Evolutionary conservation across 73 alveolate species (phyloP).

Genomic region (Tetrahymena malaccensis): DNA sequence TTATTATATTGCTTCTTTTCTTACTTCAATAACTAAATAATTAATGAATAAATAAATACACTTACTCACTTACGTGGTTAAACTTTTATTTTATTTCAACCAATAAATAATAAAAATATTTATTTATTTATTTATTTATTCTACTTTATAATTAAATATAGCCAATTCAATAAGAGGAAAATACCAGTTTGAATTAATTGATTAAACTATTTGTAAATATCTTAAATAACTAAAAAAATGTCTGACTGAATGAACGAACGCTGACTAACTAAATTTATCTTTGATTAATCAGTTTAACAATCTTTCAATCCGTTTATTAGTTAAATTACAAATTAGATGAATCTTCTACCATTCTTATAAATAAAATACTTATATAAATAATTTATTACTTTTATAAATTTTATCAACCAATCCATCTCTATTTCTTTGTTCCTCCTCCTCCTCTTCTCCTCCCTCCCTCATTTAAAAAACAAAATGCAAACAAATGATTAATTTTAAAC

Average conservation of each 20-base stretch:
- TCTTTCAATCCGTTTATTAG: neutral
- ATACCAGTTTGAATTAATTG: neutral
- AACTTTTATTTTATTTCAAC: too few species aligned
- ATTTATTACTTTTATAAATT: neutral
- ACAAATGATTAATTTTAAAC: neutral
- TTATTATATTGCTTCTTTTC: too few species aligned
- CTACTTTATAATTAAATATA: neutral
- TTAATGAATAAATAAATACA: too few species aligned
- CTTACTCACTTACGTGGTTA: neutral
- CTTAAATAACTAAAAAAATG: neutral
- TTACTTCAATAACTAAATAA: neutral
- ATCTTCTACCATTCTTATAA: neutral
- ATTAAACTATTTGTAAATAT: neutral
- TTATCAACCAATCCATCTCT: neutral
- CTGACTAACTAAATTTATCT: neutral
- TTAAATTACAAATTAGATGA: neutral
- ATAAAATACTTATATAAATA: neutral
- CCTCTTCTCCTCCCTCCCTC: neutral
- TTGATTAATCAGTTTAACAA: neutral
- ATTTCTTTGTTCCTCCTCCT: neutral
- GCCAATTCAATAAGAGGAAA: neutral
- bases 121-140: too few species aligned
- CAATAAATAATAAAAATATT: too few species aligned
- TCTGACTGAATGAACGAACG: neutral
- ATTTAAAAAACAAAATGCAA: neutral